Base-by-base conservation (phyloP, 345 rosid genomes). In the Populus alba region DNA sequence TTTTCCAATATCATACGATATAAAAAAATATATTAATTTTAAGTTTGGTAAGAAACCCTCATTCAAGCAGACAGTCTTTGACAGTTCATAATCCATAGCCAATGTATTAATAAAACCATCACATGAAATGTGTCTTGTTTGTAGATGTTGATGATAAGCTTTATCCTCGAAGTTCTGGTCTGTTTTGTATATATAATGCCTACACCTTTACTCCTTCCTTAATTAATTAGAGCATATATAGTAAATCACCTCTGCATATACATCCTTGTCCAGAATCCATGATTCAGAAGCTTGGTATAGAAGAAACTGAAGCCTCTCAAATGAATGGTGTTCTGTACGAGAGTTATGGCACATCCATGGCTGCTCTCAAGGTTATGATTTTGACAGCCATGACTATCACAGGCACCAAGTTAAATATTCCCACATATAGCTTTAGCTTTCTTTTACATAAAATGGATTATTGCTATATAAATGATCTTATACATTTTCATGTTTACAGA, bases 101-200 rank as follows among this genome's bases (percentile, higher is more conserved):
- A n/a, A 53, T 70, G 41, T 16, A n/a, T 38, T 31, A 47, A 23
- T 27, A 49, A 49, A 49, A 17, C 17, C n/a, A 20, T 18, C 8
- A 6, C 59, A 53, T 53, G 59, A 20, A 53, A 53, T 18, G 22
- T 53, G 23, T 53, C 59, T 53, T 62, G 71, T 37, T 71, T 81
- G 45, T 86, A 95, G 98, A 95, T 87, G 86, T 95, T 78, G 98
- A 95, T 81, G 97, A 95, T 80, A 95, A 97, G 57, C 98, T 95
- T 73, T 95, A 95, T 69, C 92, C 98, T 57, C 74, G 86, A 9
- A 90, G 92, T 74, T 78, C 90, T 67, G 97, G 97, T 41, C 57
- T 95, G 74, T 85, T n/a, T 95, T 95, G 98, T 92, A 68, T 62
- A 3, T 22, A 15, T 17, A 37, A 33, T 37, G 20, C 47, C 13